phyloP scores from a whole-genome alignment of 2,329 filamentous ascomycete species.

The Immersiporthe knoxdaviesiana region DNA sequence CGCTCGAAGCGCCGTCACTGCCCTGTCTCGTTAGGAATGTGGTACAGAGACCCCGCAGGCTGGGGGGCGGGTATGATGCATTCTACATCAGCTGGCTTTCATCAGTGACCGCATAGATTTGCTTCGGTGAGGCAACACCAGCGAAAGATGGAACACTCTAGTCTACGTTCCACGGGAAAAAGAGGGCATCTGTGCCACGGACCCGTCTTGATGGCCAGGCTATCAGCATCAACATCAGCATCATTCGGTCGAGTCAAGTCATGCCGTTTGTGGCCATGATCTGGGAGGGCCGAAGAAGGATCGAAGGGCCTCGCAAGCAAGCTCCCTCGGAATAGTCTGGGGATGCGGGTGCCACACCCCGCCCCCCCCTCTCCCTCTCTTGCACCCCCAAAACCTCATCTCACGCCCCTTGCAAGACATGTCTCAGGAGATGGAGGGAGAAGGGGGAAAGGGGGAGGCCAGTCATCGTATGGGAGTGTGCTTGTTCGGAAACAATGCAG shows the following conservation, averaged over 20 bases:
- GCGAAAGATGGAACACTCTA: slow-evolving; percentile 21
- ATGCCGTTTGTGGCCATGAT: slow-evolving; percentile 8
- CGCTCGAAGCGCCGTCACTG: neutral
- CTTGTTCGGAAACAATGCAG: slow-evolving; percentile 21
- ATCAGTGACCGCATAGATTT: slow-evolving; percentile 20
- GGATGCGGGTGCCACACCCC: neutral
- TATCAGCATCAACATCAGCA: neutral
- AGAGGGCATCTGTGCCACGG: slow-evolving; percentile 11
- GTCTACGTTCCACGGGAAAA: slow-evolving; percentile 18
- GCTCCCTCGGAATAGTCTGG: neutral
- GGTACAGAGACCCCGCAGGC: slow-evolving; percentile 23
- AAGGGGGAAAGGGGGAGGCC: neutral
- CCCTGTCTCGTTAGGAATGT: slow-evolving; percentile 26
- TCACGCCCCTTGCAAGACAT: slow-evolving; percentile 26
- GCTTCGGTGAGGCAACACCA: slow-evolving; percentile 17
- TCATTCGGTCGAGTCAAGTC: neutral
- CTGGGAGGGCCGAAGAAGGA: slow-evolving; percentile 7
- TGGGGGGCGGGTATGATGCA: slow-evolving; percentile 24
- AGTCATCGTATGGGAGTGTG: slow-evolving; percentile 19
- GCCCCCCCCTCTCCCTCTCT: too few species aligned
- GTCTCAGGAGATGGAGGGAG: slow-evolving; percentile 20
- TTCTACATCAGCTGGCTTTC: slow-evolving; percentile 19
- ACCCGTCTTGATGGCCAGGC: neutral
- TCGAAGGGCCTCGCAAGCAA: slow-evolving; percentile 11
- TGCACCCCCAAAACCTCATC: neutral